Conservation (phyloP, 225 moss, liverwort and hornwort genomes). For the Bryum argenteum region DNA sequence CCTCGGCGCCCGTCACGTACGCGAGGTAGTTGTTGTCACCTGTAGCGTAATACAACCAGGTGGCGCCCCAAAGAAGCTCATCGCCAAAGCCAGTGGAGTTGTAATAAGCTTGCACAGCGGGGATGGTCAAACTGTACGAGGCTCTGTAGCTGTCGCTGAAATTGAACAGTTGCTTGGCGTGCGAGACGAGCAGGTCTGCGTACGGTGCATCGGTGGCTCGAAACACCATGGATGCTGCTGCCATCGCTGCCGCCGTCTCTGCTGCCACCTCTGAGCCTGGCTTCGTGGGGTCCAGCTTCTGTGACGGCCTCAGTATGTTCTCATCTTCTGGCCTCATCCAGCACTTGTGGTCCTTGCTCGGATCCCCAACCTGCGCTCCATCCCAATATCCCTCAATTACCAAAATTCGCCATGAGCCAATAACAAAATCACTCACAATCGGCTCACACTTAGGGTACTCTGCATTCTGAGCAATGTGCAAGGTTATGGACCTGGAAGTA, state of each 20-base stretch:
- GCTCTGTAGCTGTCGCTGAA: conserved; percentile 51
- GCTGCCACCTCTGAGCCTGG: conserved; percentile 73
- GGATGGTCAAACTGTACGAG: conserved; percentile 43
- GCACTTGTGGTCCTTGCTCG: conserved; percentile 62
- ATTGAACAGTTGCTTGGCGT: conserved; percentile 53
- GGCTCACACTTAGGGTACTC: no score
- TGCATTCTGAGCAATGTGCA: not conserved
- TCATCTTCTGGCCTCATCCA: conserved; percentile 71
- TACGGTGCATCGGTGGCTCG: conserved; percentile 45
- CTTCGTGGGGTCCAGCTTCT: conserved; percentile 41
- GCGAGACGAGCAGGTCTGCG: conserved; percentile 47
- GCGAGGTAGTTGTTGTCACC: conserved; percentile 51
- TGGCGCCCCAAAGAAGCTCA: conserved; percentile 74
- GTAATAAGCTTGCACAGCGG: conserved; percentile 40
- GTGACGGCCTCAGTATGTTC: conserved; percentile 45
- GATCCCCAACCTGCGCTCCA: conserved; percentile 60
- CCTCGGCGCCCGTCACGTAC: conserved; percentile 60
- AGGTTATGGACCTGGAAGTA: conserved; percentile 39
- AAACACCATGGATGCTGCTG: conserved; percentile 69
- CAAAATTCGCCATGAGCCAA: no score
- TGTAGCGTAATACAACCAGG: conserved; percentile 71
- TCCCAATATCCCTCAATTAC: no score
- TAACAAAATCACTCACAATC: not conserved
- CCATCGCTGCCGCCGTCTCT: conserved; percentile 77
- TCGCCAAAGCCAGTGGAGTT: conserved; percentile 60